Evolutionary conservation across 2,329 filamentous ascomycete species (phyloP), one percentile per base, ranked within the genome.

Genomic region (Talaromyces funiculosus): DNA sequence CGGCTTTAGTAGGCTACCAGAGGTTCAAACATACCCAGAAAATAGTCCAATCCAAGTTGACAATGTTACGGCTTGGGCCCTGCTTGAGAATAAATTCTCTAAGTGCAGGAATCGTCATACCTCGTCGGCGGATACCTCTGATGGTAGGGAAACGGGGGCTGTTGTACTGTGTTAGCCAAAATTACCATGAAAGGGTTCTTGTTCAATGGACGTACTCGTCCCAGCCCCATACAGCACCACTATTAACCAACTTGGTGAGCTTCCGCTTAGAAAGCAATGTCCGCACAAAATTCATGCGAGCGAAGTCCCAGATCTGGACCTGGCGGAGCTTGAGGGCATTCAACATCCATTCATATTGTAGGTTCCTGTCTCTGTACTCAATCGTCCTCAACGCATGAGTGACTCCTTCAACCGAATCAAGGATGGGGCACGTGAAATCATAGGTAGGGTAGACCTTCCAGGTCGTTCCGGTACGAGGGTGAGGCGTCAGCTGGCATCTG

Each of bases 401-500:
- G 33, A 87, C 84, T 51, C 84, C 84, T 71, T 87, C 85, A 59
- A 85, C 73, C 1, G 83, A 78, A 67, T 87, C 85, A 42, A 87
- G 80, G 42, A 87, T 81, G 16, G 85, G 85, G 69, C 83, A 86
- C 66, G 82, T 84, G 69, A 87, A 86, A 71, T 87, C 85, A 69
- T 87, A 87, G 20, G 84, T 87, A 1, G 85, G 85, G 72, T 87
- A 87, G 67, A 86, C 82, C 73, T 86, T 87, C 84, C 85, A 87
- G 63, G 80, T 82, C 53, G 72, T 74, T n/a, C 84, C 84, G 5
- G 85, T 87, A 58, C 85, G 82, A 73, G 86, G 85, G 69, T 87
- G 85, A 10, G 80, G 74, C 53, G 82, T 72, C 5, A 84, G 81
- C 70, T 96, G 96, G 84, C 92, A 97, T 66, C 94, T 88, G 82